Conservation (phyloP, 352 stramenopile species). For the Globisporangium spinosum region DNA sequence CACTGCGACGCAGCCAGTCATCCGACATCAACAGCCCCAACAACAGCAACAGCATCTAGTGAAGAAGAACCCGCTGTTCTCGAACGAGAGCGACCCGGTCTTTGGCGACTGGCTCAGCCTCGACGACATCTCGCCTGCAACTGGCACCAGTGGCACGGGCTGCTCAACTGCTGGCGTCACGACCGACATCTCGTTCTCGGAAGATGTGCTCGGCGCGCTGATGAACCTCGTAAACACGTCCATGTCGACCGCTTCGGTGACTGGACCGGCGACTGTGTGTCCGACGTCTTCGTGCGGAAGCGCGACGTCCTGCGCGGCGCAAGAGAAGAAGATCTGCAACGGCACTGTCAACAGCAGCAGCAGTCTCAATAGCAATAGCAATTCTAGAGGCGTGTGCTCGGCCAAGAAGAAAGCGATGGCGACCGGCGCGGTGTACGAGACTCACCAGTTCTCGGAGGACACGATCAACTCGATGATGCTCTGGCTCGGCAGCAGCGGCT, state of each 20-base stretch:
- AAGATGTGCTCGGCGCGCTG: slow-evolving; percentile 32
- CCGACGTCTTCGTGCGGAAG: neutral
- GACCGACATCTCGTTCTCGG: slow-evolving; percentile 21
- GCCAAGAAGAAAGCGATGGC: slow-evolving; percentile 10
- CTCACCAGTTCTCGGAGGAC: slow-evolving; percentile 48
- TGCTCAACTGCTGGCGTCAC: neutral
- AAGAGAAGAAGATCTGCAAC: slow-evolving; percentile 1
- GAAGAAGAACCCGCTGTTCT: slow-evolving; percentile 19
- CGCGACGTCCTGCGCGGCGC: neutral
- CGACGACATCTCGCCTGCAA: slow-evolving; percentile 6
- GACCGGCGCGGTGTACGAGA: slow-evolving; percentile 27
- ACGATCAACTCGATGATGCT: slow-evolving; percentile 41
- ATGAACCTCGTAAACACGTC: slow-evolving; percentile 34
- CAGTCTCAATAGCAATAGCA: slow-evolving; percentile 16
- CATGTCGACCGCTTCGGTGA: slow-evolving; percentile 24
- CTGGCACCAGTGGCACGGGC: slow-evolving; percentile 7
- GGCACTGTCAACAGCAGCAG: slow-evolving; percentile 12
- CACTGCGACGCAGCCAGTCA: neutral
- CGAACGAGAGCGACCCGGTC: slow-evolving; percentile 12
- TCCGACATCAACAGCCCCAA: neutral
- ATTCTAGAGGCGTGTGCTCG: neutral
- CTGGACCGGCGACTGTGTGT: neutral
- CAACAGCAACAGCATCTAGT: neutral
- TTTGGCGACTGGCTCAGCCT: slow-evolving; percentile 16
- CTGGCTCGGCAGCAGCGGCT: slow-evolving; percentile 23